Evolutionary conservation across 2,329 filamentous ascomycete species (phyloP).

Genomic region (Hyphodiscus sp.): DNA sequence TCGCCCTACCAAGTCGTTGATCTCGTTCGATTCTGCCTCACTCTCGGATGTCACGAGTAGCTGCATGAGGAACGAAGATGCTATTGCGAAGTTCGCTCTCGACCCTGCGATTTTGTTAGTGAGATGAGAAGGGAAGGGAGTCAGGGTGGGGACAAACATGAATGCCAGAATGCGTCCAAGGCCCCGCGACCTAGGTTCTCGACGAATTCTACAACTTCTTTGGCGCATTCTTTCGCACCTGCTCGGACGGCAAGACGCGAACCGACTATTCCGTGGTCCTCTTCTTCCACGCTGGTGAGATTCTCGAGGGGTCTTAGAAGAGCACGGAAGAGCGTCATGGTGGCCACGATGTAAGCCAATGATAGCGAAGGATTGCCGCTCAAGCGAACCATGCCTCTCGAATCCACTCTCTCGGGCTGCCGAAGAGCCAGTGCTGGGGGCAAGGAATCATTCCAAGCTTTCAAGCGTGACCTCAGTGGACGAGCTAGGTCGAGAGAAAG

Average conservation of each 20-base stretch:
- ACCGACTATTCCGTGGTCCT: conserved; percentile 18
- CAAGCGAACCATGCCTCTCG: conserved; percentile 19
- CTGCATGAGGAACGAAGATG: conserved; percentile 29
- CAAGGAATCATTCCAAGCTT: conserved; percentile 29
- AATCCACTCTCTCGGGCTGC: conserved; percentile 20
- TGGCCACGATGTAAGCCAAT: conserved; percentile 31
- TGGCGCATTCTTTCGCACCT: conserved; percentile 27
- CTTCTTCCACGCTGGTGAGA: conserved; percentile 20
- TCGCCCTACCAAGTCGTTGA: conserved; percentile 23
- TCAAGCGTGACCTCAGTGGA: conserved; percentile 23
- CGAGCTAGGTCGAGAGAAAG: conserved; percentile 28
- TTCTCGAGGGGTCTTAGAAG: conserved; percentile 29
- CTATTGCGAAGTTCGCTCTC: conserved; percentile 29
- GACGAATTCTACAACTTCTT: conserved; percentile 29
- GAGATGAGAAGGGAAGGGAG: neutral
- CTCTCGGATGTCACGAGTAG: conserved; percentile 24
- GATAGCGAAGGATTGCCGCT: conserved; percentile 29
- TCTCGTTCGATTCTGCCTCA: conserved; percentile 24
- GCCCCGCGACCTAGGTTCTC: conserved; percentile 25
- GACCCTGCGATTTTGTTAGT: conserved; percentile 21
- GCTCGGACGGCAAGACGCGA: conserved; percentile 23
- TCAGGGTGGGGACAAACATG: conserved; percentile 14
- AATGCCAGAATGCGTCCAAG: conserved; percentile 29
- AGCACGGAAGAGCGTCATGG: conserved; percentile 31
- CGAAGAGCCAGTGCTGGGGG: conserved; percentile 21